Evolutionary conservation across 805 yeast genomes (phyloP).

Genomic region (Kuraishia hungarica): DNA sequence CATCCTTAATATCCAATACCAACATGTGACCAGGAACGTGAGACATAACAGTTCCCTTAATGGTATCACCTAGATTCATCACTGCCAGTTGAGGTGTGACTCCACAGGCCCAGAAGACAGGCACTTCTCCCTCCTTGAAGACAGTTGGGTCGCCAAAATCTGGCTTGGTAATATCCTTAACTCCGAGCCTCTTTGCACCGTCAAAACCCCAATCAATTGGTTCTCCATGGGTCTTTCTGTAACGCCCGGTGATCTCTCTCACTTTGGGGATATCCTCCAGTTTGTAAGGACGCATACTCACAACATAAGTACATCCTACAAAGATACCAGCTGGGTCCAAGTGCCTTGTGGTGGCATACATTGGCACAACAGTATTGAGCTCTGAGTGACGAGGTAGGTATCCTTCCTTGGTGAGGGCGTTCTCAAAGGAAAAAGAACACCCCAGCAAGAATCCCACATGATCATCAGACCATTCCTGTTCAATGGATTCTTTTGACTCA

Average conservation of each 20-base stretch:
- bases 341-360: slow-evolving; percentile 17
- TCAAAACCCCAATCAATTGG: slow-evolving; percentile 35
- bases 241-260: slow-evolving; percentile 21
- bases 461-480: slow-evolving; percentile 22
- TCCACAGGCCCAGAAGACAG: slow-evolving; percentile 38
- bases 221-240: slow-evolving; percentile 27
- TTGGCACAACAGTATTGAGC: slow-evolving; percentile 15
- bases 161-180: slow-evolving; percentile 21
- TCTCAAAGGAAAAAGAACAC: slow-evolving; percentile 32
- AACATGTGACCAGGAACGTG: slow-evolving; percentile 30
- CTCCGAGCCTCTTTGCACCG: slow-evolving; percentile 26
- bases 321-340: slow-evolving; percentile 24
- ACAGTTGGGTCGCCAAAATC: slow-evolving; percentile 27
- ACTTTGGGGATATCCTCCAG: slow-evolving; percentile 19
- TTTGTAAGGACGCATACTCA: slow-evolving; percentile 33
- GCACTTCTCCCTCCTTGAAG: slow-evolving; percentile 25
- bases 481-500: slow-evolving; percentile 16
- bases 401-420: slow-evolving; percentile 21
- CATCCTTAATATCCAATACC: slow-evolving; percentile 22
- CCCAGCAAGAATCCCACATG: slow-evolving; percentile 34
- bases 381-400: slow-evolving; percentile 19
- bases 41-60: slow-evolving; percentile 22
- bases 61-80: slow-evolving; percentile 15
- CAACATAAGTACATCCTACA: slow-evolving; percentile 24
- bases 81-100: slow-evolving; percentile 32